Percentiles rank a stretch among this genome's conserved stretches.
These are phyloP conservation scores for Stachybotrys chlorohalonatus DNA, from an alignment of 2,329 filamentous ascomycete genomes.

Conservation along the genomic window DNA sequence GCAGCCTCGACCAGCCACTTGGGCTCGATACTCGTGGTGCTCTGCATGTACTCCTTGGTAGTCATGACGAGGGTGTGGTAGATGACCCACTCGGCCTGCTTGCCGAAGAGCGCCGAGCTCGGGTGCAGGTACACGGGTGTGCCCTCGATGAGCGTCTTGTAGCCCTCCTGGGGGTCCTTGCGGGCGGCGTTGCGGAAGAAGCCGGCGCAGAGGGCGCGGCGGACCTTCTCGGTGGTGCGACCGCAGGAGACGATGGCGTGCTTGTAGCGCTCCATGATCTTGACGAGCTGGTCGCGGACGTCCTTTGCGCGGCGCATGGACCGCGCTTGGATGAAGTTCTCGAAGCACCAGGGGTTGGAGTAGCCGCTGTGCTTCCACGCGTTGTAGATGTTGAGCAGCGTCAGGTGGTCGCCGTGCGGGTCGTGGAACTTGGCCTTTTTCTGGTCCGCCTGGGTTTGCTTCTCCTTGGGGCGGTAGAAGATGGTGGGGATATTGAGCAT, in stretches of 20 bases:
- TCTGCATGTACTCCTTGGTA: slow-evolving; percentile 97
- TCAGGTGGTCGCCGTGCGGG: slow-evolving; percentile 87
- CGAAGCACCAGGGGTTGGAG: slow-evolving; percentile 86
- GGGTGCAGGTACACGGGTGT: slow-evolving; percentile 95
- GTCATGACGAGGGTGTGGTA: slow-evolving; percentile 88
- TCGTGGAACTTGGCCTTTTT: slow-evolving; percentile 98
- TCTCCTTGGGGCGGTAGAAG: slow-evolving; percentile 95
- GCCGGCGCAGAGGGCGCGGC: slow-evolving; percentile 80
- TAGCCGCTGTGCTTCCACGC: slow-evolving; percentile 84
- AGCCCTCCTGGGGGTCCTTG: slow-evolving; percentile 93
- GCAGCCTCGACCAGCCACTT: slow-evolving; percentile 92
- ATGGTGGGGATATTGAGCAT: slow-evolving; percentile 84
- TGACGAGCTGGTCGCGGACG: slow-evolving; percentile 81
- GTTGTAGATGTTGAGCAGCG: slow-evolving; percentile 93
- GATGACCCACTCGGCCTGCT: slow-evolving; percentile 92
- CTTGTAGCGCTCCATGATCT: slow-evolving; percentile 88
- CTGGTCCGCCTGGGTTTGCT: slow-evolving; percentile 90
- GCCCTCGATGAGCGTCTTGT: slow-evolving; percentile 93
- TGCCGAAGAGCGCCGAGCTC: slow-evolving; percentile 83
- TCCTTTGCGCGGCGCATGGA: slow-evolving; percentile 85
- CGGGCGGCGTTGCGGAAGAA: slow-evolving; percentile 94
- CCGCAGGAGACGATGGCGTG: slow-evolving; percentile 79
- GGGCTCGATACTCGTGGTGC: slow-evolving; percentile 84
- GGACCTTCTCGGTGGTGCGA: slow-evolving; percentile 75
- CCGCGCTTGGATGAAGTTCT: slow-evolving; percentile 93